These are phyloP conservation scores for Boletus tylopilopsis DNA, from an alignment of 768 basidiomycete species.

Conservation along the genomic window DNA sequence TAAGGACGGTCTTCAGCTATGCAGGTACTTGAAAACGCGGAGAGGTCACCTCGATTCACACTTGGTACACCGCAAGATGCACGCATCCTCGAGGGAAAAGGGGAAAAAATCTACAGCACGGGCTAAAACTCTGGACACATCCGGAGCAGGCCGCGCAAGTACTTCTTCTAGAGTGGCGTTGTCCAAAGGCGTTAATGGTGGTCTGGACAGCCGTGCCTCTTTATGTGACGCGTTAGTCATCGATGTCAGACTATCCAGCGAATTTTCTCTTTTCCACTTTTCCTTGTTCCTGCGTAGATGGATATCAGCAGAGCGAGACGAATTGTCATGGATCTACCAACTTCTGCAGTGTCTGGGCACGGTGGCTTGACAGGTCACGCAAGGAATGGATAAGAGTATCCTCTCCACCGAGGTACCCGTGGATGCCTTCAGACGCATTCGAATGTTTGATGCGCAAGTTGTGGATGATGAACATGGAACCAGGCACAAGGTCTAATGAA, in stretches of 20 bases:
- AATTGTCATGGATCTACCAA: slow-evolving; percentile 5
- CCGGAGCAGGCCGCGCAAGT: slow-evolving; percentile 28
- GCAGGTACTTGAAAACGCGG: background rate
- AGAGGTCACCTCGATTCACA: slow-evolving; percentile 48
- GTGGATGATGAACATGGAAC: slow-evolving; percentile 44
- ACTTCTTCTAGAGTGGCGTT: slow-evolving; percentile 39
- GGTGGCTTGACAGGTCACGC: slow-evolving; percentile 15
- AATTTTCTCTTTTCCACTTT: slow-evolving; percentile 27
- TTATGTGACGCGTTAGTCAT: background rate
- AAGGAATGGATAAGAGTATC: slow-evolving; percentile 21
- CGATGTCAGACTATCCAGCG: slow-evolving; percentile 2
- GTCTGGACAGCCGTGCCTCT: slow-evolving; percentile 1
- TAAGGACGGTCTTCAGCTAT: slow-evolving; percentile 20
- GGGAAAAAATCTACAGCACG: slow-evolving; percentile 58
- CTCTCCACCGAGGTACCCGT: slow-evolving; percentile 29
- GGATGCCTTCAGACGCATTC: slow-evolving; percentile 6
- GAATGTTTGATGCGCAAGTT: slow-evolving; percentile 45
- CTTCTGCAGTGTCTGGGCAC: slow-evolving; percentile 20
- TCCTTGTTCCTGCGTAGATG: slow-evolving; percentile 31
- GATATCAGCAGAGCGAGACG: background rate
- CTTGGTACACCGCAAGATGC: slow-evolving; percentile 46
- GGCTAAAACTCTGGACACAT: slow-evolving; percentile 42
- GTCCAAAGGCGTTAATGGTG: background rate
- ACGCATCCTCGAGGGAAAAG: slow-evolving; percentile 43
- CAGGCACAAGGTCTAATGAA: slow-evolving; percentile 36